These are phyloP conservation scores for Jamesozyma piceae DNA, from an alignment of 805 yeast species.

Conservation along the genomic window DNA sequence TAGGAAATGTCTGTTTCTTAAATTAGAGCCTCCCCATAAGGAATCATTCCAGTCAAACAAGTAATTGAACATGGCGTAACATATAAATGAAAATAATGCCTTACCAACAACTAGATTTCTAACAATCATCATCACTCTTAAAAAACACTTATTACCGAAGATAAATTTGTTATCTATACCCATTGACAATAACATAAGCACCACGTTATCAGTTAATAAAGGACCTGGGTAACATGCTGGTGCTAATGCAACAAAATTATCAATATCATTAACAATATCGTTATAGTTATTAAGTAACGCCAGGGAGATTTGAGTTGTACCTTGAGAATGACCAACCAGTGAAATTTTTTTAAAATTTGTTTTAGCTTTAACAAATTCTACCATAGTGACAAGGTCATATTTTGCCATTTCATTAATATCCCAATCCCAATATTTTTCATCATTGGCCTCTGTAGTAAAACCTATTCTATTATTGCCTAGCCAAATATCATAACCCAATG, in stretches of 20 bases:
- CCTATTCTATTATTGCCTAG: constrained; percentile 87
- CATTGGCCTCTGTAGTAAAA: constrained; percentile 46
- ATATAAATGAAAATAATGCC: constrained; percentile 47
- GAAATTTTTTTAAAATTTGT: constrained; percentile 40
- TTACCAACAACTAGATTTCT: constrained; percentile 43
- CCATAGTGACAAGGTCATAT: constrained; percentile 64
- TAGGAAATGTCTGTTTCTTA: constrained; percentile 66
- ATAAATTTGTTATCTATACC: constrained; percentile 39
- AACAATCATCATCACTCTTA: constrained; percentile 60
- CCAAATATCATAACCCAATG: constrained; percentile 77
- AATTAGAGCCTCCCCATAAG: constrained; percentile 56
- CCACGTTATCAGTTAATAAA: constrained; percentile 49
- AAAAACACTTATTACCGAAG: constrained; percentile 69
- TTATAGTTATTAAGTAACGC: constrained; percentile 40
- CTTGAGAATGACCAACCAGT: constrained; percentile 82
- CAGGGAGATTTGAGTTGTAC: constrained; percentile 76
- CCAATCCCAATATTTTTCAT: constrained; percentile 77
- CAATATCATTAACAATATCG: constrained; percentile 42
- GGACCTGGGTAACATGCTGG: constrained; percentile 90
- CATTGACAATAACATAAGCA: constrained; percentile 48
- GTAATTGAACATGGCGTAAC: constrained; percentile 77
- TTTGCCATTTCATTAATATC: constrained; percentile 72
- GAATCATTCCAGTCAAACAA: constrained; percentile 79
- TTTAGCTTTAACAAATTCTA: constrained; percentile 45
- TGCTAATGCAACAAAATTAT: constrained; percentile 65